These are phyloP conservation scores for Xerocomellus chrysenteron DNA, from an alignment of 768 basidiomycete genomes.

Conservation along the genomic window DNA sequence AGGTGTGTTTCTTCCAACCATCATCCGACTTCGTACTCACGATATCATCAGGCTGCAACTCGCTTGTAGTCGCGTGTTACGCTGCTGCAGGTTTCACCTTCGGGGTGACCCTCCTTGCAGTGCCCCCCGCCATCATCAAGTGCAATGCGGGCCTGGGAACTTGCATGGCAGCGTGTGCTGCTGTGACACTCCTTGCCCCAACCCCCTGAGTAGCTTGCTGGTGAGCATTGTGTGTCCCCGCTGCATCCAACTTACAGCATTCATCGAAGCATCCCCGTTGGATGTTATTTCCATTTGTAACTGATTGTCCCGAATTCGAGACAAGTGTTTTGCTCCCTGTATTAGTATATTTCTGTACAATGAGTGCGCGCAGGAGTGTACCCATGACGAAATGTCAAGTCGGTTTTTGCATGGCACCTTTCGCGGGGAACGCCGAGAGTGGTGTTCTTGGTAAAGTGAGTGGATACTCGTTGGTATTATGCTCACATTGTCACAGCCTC, in stretches of 20 bases:
- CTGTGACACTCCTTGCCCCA: conserved; percentile 20
- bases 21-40: not conserved
- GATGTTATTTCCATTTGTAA: too few relatives aligned
- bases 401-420: not conserved
- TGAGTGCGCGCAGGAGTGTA: not conserved
- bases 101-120: conserved; percentile 18
- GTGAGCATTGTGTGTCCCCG: not conserved
- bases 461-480: not conserved
- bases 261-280: not conserved
- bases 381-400: not conserved
- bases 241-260: not conserved
- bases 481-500: not conserved
- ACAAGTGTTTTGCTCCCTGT: not conserved
- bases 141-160: conserved; percentile 25
- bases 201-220: conserved; percentile 15
- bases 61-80: conserved; percentile 22
- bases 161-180: conserved; percentile 28
- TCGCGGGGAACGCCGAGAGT: conserved; percentile 2
- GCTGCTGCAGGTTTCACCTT: conserved; percentile 24
- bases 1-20: not conserved
- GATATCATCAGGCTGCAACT: conserved; percentile 23
- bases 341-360: not conserved
- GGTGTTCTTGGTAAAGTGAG: not conserved
- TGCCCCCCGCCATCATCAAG: conserved; percentile 19
- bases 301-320: conserved; percentile 1